These are phyloP conservation scores for Pinus albicaulis DNA, from an alignment of 75 land plant species.

Conservation along the genomic window DNA sequence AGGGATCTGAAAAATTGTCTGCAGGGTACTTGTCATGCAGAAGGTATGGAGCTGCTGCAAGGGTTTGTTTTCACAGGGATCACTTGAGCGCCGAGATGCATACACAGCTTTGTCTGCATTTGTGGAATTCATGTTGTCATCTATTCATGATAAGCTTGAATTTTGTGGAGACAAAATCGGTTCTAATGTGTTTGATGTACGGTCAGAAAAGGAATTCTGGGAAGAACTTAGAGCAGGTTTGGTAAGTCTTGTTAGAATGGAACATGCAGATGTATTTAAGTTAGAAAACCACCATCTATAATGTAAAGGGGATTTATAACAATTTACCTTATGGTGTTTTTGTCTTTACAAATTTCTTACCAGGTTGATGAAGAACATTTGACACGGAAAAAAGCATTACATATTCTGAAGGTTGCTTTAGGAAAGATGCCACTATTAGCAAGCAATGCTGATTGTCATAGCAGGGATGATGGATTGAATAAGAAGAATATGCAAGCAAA, in stretches of 20 bases:
- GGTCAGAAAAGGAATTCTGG: conserved; percentile 65
- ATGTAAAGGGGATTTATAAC: neutral
- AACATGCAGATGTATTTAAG: neutral
- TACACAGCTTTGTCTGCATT: conserved; percentile 51
- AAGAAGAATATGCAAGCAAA: conserved; percentile 2
- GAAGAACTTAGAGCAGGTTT: conserved; percentile 78
- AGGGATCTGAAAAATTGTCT: neutral
- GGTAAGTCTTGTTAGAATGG: conserved; percentile 40
- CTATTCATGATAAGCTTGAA: conserved; percentile 13
- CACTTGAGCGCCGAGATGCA: conserved; percentile 69
- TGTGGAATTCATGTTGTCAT: conserved; percentile 37
- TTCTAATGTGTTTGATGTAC: conserved; percentile 37
- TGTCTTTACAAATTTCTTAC: neutral
- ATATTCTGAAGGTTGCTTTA: conserved; percentile 59
- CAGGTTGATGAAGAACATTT: conserved; percentile 80
- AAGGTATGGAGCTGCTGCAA: conserved; percentile 75
- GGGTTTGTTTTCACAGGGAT: conserved; percentile 54
- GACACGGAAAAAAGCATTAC: conserved; percentile 73
- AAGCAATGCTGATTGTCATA: conserved; percentile 7
- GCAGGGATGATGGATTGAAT: conserved; percentile 2
- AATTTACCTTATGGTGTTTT: conserved; percentile 3
- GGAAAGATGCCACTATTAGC: neutral
- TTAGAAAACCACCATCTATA: neutral
- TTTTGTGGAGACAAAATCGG: neutral
- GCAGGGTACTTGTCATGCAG: conserved; percentile 42